These are phyloP conservation scores for Chaetomiaceae sp. DNA, from an alignment of 2,329 filamentous ascomycete species.

Conservation along the genomic window DNA sequence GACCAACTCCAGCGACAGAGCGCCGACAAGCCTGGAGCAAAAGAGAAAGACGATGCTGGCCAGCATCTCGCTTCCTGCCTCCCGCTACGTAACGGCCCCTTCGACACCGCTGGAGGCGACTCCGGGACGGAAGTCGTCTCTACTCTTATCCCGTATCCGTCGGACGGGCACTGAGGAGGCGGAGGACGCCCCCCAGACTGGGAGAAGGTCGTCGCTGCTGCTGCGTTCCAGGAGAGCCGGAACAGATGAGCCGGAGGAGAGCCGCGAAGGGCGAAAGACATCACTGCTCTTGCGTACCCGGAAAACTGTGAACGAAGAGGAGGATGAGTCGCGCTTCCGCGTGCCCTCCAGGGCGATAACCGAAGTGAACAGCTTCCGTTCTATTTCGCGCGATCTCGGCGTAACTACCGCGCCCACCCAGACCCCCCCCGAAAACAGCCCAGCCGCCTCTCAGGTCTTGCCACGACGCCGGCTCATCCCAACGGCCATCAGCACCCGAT, in stretches of 20 bases:
- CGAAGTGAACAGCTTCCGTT: conserved; percentile 42
- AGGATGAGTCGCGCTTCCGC: conserved; percentile 48
- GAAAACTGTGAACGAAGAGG: conserved; percentile 44
- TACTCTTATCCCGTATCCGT: conserved; percentile 39
- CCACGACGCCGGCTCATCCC: conserved; percentile 50
- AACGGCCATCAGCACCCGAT: conserved; percentile 44
- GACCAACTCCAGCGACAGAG: conserved; percentile 34
- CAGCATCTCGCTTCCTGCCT: conserved; percentile 41
- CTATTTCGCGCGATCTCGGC: conserved; percentile 37
- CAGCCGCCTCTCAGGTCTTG: conserved; percentile 39
- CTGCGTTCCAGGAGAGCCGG: conserved; percentile 40
- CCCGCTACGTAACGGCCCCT: conserved; percentile 38
- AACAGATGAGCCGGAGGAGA: conserved; percentile 46
- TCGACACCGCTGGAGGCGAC: conserved; percentile 37
- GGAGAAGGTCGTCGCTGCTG: conserved; percentile 50
- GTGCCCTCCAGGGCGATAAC: conserved; percentile 55
- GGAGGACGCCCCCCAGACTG: conserved; percentile 35
- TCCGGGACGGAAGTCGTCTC: conserved; percentile 48
- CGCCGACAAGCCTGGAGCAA: conserved; percentile 50
- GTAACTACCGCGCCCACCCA: conserved; percentile 27
- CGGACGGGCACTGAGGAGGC: conserved; percentile 47
- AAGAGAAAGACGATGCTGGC: conserved; percentile 45
- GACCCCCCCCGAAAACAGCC: conserved; percentile 32
- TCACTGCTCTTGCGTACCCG: conserved; percentile 45
- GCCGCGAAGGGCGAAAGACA: conserved; percentile 38